A percentile compares a stretch with the other conserved stretches of the same genome.
Evolutionary conservation across 352 stramenopile genomes (phyloP).

Genomic region (Pythium phragmiticola): DNA sequence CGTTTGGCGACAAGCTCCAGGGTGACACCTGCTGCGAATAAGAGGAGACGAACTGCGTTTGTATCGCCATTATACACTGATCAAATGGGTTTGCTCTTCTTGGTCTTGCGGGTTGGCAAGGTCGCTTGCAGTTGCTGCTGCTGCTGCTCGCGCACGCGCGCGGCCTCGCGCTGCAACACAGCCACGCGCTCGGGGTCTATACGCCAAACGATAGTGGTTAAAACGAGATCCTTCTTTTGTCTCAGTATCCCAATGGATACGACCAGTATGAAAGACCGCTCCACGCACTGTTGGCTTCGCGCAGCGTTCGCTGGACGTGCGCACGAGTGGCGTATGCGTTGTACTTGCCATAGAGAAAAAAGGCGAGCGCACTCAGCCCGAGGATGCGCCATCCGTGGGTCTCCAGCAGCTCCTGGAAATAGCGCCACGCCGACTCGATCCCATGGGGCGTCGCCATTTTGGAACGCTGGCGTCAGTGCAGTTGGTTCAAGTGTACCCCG

Average conservation of each 20-base stretch:
- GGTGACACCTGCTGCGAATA: constrained; percentile 26
- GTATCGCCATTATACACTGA: neutral
- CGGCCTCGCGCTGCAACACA: constrained; percentile 53
- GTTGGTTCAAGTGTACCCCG: constrained; percentile 13
- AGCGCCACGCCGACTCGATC: constrained; percentile 18
- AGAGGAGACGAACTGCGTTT: neutral
- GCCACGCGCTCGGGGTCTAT: constrained; percentile 56
- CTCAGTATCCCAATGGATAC: neutral
- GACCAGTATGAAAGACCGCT: neutral
- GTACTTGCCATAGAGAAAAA: constrained; percentile 32
- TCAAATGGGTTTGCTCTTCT: constrained; percentile 1
- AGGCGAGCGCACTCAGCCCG: constrained; percentile 26
- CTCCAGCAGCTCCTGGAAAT: constrained; percentile 34
- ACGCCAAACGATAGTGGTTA: neutral
- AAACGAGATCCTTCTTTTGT: too few species aligned
- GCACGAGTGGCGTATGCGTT: constrained; percentile 28
- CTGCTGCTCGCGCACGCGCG: constrained; percentile 54
- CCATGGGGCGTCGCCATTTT: constrained; percentile 9
- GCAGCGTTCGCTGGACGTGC: constrained; percentile 36
- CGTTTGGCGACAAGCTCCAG: constrained; percentile 33
- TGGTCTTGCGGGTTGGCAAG: constrained; percentile 13
- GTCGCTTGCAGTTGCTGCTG: constrained; percentile 43
- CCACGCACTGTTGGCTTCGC: constrained; percentile 50
- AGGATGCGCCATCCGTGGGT: constrained; percentile 58
- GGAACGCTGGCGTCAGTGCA: constrained; percentile 1